These are phyloP conservation scores for Dioszegia hungarica DNA, from an alignment of 768 basidiomycete species.

Conservation along the genomic window DNA sequence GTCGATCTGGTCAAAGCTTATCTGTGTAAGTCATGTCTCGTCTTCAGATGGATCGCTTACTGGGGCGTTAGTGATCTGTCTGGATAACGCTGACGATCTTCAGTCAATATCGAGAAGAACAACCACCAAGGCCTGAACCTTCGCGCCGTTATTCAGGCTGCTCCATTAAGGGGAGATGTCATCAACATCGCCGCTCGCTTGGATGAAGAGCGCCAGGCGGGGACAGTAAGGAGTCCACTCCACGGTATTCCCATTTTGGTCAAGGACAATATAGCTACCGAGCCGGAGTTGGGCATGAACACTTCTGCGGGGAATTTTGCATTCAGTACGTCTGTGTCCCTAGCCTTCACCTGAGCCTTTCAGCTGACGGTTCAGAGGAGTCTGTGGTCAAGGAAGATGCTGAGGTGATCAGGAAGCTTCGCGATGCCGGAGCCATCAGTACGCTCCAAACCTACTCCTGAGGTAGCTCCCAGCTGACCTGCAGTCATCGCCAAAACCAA, in stretches of 20 bases:
- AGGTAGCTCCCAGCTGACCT: neutral
- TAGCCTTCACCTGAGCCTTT: too few relatives aligned
- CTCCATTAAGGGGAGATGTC: slow-evolving; percentile 22
- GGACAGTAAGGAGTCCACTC: slow-evolving; percentile 2
- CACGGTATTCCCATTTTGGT: slow-evolving; percentile 20
- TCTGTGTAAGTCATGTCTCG: slow-evolving; percentile 3
- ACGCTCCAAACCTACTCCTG: neutral
- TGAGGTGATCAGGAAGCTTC: slow-evolving; percentile 1
- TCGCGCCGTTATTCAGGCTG: slow-evolving; percentile 39
- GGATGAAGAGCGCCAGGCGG: slow-evolving; percentile 8
- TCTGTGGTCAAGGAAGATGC: neutral
- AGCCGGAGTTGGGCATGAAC: slow-evolving; percentile 15
- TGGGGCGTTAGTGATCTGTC: neutral
- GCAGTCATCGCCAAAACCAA: slow-evolving; percentile 23
- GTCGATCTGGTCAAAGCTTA: slow-evolving; percentile 29
- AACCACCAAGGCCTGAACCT: slow-evolving; percentile 34
- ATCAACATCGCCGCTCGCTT: slow-evolving; percentile 4
- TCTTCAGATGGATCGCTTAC: too few relatives aligned
- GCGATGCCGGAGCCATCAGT: slow-evolving; percentile 19
- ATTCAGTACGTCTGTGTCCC: slow-evolving; percentile 1
- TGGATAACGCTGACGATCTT: neutral
- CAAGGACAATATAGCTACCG: slow-evolving; percentile 23
- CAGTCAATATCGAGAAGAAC: slow-evolving; percentile 26
- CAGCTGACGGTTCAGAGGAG: neutral
- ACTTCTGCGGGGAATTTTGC: slow-evolving; percentile 29